Evolutionary conservation across 2,329 filamentous ascomycete species (phyloP).

Genomic region (Colletotrichum sojae): DNA sequence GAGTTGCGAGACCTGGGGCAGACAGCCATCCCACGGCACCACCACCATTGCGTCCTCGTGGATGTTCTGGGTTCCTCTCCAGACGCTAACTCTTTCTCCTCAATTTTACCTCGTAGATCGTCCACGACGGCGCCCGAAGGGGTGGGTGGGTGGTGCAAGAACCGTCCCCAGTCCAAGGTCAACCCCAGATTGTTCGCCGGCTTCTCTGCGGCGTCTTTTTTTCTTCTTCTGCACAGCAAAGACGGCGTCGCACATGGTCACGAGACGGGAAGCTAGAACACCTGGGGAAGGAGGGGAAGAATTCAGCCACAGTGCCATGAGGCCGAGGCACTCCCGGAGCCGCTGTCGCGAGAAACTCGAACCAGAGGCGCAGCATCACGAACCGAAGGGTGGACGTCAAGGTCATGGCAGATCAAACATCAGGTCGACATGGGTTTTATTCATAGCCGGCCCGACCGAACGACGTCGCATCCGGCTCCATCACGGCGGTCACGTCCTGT

Average conservation of each 20-base stretch:
- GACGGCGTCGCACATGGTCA: no score
- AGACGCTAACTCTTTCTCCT: neutral
- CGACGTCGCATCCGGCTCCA: slow-evolving; percentile 26
- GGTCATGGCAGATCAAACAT: neutral
- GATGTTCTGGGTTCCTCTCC: no score
- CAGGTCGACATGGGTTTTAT: neutral
- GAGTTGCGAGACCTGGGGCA: slow-evolving; percentile 29
- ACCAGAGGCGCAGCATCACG: neutral
- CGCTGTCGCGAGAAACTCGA: neutral
- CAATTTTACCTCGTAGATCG: slow-evolving; percentile 24
- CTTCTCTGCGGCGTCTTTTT: slow-evolving; percentile 19
- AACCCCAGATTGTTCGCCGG: neutral
- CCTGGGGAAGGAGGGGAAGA: neutral
- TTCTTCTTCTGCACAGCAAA: no score
- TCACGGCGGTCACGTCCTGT: slow-evolving; percentile 13
- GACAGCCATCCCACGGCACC: neutral
- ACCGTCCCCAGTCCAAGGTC: slow-evolving; percentile 4
- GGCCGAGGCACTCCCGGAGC: neutral
- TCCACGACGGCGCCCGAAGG: slow-evolving; percentile 3
- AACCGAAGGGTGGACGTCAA: neutral
- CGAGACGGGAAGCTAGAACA: no score
- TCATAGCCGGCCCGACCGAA: slow-evolving; percentile 10
- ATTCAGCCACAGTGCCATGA: slow-evolving; percentile 4
- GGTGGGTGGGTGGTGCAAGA: neutral
- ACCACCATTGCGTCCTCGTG: neutral